Conservation (phyloP, 2,329 filamentous ascomycete genomes). For the Calonectria pteridis region DNA sequence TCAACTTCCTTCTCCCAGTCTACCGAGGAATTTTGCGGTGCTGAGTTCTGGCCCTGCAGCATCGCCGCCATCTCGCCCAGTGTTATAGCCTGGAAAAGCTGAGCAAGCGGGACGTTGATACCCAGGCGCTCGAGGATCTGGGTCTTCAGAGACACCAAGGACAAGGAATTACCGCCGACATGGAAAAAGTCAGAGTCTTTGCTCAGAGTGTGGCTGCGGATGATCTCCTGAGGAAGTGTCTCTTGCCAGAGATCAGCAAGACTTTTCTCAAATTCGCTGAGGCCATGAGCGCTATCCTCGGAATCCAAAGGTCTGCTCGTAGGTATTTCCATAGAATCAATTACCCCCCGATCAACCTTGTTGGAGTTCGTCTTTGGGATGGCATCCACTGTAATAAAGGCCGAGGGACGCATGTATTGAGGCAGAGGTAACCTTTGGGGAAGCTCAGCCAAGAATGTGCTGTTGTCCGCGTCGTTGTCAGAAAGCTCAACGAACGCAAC, state of each 20-base stretch:
- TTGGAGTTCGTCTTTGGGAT: background rate
- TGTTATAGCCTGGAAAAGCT: constrained; percentile 54
- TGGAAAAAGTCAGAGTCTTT: constrained; percentile 56
- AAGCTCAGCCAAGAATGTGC: background rate
- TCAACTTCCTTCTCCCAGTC: constrained; percentile 21
- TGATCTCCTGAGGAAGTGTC: background rate
- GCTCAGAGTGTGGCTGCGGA: background rate
- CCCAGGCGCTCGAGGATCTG: constrained; percentile 43
- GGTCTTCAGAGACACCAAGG: constrained; percentile 52
- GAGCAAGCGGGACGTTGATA: constrained; percentile 45
- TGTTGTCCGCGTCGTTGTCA: background rate
- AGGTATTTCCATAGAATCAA: background rate
- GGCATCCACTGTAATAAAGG: background rate
- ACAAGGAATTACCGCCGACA: constrained; percentile 57
- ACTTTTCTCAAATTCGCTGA: background rate
- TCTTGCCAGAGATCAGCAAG: background rate
- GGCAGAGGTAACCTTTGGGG: background rate
- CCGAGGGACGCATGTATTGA: background rate
- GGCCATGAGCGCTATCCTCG: background rate
- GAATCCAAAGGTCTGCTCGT: background rate
- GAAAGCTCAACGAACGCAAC: background rate
- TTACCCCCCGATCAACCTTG: background rate
- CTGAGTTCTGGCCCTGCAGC: background rate
- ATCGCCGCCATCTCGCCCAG: constrained; percentile 54
- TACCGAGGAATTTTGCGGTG: constrained; percentile 1